A percentile compares a stretch with the other conserved stretches of the same genome.
Evolutionary conservation across 306 rosid genomes (phyloP).

Genomic region (Hippophae gyantsensis): DNA sequence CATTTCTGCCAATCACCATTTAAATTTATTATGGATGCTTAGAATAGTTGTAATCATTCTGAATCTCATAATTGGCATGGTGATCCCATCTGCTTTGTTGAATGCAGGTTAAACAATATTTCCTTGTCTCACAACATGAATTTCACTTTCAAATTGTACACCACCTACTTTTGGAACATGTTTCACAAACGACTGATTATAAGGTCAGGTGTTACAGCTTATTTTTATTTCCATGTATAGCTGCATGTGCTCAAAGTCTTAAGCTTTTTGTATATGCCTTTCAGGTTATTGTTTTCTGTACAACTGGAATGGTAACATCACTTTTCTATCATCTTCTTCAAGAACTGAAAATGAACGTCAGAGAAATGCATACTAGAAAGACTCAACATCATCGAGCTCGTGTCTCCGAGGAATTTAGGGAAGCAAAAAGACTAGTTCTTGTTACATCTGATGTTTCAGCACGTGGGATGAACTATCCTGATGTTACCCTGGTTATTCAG

Average conservation of each 20-base stretch:
- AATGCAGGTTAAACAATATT: constrained; percentile 65
- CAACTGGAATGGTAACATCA: constrained; percentile 75
- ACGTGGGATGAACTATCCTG: constrained; percentile 91
- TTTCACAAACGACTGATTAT: constrained; percentile 56
- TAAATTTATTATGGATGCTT: neutral
- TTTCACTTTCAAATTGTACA: constrained; percentile 62
- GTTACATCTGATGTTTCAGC: constrained; percentile 90
- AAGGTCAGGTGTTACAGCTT: constrained; percentile 43
- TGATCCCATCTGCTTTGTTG: constrained; percentile 18
- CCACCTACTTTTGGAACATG: constrained; percentile 70
- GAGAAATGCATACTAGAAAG: constrained; percentile 87
- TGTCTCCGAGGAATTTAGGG: constrained; percentile 76
- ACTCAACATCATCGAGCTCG: constrained; percentile 81
- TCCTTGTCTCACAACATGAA: constrained; percentile 63
- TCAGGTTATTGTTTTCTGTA: constrained; percentile 89
- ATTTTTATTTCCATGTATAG: constrained; percentile 9
- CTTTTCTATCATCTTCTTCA: constrained; percentile 60
- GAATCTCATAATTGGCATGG: neutral
- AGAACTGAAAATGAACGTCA: constrained; percentile 84
- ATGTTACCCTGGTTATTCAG: constrained; percentile 90
- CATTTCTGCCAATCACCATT: neutral
- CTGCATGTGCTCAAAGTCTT: constrained; percentile 12
- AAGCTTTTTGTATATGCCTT: constrained; percentile 14
- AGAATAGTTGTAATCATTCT: neutral
- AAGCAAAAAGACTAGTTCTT: constrained; percentile 63